Conservation (phyloP, 768 basidiomycete genomes). For the Trametes gibbosa region DNA sequence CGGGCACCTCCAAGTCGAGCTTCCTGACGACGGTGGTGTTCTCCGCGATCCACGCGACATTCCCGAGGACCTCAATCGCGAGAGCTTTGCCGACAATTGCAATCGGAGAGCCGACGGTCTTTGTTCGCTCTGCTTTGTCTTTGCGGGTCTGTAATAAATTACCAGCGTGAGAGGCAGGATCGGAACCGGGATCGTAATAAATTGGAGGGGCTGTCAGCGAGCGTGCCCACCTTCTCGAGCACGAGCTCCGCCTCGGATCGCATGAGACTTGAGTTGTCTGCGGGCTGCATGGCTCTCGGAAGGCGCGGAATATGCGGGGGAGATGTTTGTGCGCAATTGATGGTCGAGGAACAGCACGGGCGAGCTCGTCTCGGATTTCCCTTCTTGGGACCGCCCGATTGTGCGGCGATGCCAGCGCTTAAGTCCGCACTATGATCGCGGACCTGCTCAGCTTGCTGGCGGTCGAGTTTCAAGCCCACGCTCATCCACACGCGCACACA, state of each 20-base stretch:
- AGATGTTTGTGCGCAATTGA: constrained; percentile 8
- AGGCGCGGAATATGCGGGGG: neutral
- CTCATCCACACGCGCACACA: neutral
- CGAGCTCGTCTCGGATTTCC: neutral
- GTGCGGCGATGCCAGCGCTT: constrained; percentile 7
- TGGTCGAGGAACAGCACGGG: neutral
- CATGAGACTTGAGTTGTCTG: constrained; percentile 51
- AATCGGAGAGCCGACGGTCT: constrained; percentile 76
- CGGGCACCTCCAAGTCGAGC: constrained; percentile 70
- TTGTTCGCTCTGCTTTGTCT: constrained; percentile 68
- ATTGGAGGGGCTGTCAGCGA: neutral
- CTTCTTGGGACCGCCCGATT: constrained; percentile 1
- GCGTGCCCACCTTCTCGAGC: constrained; percentile 50
- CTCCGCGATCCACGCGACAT: constrained; percentile 84
- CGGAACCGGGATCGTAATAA: neutral
- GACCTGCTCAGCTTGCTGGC: neutral
- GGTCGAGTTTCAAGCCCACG: neutral
- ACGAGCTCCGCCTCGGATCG: constrained; percentile 70
- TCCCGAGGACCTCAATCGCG: constrained; percentile 59
- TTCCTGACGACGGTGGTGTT: constrained; percentile 74
- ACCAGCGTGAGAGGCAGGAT: neutral
- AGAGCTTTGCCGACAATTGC: constrained; percentile 73
- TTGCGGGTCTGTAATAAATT: constrained; percentile 52
- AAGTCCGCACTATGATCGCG: neutral
- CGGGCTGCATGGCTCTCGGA: constrained; percentile 20